phyloP scores from a whole-genome alignment of 768 basidiomycete species.

The Suillus americanus region DNA sequence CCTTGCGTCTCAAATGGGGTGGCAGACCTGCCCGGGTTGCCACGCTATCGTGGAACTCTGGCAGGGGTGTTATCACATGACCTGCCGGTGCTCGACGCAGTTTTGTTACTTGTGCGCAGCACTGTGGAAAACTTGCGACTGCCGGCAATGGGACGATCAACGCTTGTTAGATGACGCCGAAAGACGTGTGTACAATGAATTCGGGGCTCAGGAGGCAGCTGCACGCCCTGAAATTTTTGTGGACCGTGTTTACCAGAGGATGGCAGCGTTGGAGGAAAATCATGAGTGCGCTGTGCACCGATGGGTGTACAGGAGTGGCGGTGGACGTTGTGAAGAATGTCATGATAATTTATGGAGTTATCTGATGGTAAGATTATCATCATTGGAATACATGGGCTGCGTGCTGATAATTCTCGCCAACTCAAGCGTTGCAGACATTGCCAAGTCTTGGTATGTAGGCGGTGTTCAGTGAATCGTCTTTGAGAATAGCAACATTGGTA shows the following conservation, averaged over 20 bases:
- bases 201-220: conserved; percentile 14
- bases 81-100: conserved; percentile 46
- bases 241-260: conserved; percentile 20
- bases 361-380: conserved; percentile 43
- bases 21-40: conserved; percentile 68
- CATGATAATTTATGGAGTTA: conserved; percentile 36
- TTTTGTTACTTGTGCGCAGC: conserved; percentile 69
- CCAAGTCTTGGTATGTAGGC: conserved; percentile 24
- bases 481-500: neutral
- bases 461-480: conserved; percentile 28
- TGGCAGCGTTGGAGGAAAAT: conserved; percentile 42
- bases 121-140: conserved; percentile 61
- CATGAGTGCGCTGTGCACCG: conserved; percentile 51
- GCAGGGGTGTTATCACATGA: conserved; percentile 65
- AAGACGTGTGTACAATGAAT: conserved; percentile 24
- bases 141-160: conserved; percentile 64
- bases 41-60: conserved; percentile 53
- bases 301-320: conserved; percentile 47
- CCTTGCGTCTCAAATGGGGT: conserved; percentile 45
- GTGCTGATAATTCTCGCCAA: neutral
- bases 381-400: neutral
- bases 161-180: conserved; percentile 31
- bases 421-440: conserved; percentile 23
- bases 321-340: conserved; percentile 49
- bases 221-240: conserved; percentile 18